Conservation (phyloP, 2,329 filamentous ascomycete genomes). For the Moelleriella libera region DNA sequence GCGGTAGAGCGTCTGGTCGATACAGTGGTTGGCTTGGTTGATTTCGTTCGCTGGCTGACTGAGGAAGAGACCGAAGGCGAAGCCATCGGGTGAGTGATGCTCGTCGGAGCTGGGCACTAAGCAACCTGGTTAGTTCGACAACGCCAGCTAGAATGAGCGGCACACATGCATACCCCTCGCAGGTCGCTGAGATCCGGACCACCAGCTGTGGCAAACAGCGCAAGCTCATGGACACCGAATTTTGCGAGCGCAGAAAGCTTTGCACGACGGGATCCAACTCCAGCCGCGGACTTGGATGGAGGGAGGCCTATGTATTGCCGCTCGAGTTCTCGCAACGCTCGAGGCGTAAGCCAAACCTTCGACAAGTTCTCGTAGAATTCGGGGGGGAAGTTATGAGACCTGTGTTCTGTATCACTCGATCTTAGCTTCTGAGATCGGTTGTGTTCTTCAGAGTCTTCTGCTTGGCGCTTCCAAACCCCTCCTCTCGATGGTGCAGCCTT, state of each 20-base stretch:
- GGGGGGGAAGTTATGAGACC: not conserved
- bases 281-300: not conserved
- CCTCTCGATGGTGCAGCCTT: too few species aligned
- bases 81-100: not conserved
- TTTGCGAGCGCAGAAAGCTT: not conserved
- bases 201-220: constrained; percentile 1
- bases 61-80: not conserved
- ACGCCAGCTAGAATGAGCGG: not conserved
- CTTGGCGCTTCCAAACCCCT: too few species aligned
- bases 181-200: constrained; percentile 1
- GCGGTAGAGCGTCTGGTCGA: constrained; percentile 1
- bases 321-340: constrained; percentile 1
- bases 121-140: not conserved
- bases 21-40: not conserved
- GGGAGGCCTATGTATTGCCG: not conserved
- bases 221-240: not conserved
- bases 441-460: too few species aligned
- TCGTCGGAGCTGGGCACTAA: not conserved
- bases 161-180: constrained; percentile 1
- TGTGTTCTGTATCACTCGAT: not conserved
- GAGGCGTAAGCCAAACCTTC: not conserved
- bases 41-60: not conserved
- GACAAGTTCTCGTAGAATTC: constrained; percentile 1
- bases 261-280: not conserved
- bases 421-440: too few species aligned